Evolutionary conservation across 2,329 filamentous ascomycete species (phyloP).

Genomic region (Macrophomina tecta): DNA sequence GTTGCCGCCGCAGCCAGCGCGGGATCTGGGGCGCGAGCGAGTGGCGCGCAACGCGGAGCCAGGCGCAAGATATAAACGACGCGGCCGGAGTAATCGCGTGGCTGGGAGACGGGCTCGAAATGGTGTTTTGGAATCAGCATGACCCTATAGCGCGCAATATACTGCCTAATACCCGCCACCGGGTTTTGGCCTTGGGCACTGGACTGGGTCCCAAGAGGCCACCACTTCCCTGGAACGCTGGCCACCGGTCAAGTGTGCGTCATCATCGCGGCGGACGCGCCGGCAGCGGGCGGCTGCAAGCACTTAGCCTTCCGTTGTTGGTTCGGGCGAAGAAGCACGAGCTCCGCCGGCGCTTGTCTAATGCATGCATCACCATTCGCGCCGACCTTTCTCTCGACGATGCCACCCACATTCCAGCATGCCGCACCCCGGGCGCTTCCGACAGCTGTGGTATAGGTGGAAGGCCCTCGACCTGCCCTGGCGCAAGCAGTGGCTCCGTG

Average conservation of each 20-base stretch:
- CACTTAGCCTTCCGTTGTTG: background rate
- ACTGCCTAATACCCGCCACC: conserved; percentile 1
- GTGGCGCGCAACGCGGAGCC: background rate
- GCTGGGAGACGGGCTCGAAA: background rate
- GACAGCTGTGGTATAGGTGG: conserved; percentile 65
- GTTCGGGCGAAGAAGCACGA: conserved; percentile 1
- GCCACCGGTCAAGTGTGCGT: background rate
- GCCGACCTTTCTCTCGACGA: background rate
- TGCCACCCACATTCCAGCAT: conserved; percentile 19
- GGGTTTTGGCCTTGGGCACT: background rate
- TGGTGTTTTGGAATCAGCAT: background rate
- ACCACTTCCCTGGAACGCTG: background rate
- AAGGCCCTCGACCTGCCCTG: conserved; percentile 67
- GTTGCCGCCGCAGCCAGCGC: conserved; percentile 19
- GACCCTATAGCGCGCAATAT: conserved; percentile 1
- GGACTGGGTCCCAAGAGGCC: background rate
- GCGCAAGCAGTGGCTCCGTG: conserved; percentile 65
- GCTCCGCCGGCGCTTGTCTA: conserved; percentile 22
- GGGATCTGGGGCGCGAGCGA: conserved; percentile 11
- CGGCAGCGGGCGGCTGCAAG: conserved; percentile 11
- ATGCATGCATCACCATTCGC: conserved; percentile 22
- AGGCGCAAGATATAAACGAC: conserved; percentile 9
- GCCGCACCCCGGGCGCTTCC: conserved; percentile 39
- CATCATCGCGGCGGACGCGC: background rate
- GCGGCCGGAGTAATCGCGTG: background rate